Evolutionary conservation across 768 basidiomycete genomes (phyloP).

Genomic region (Mycena metata): DNA sequence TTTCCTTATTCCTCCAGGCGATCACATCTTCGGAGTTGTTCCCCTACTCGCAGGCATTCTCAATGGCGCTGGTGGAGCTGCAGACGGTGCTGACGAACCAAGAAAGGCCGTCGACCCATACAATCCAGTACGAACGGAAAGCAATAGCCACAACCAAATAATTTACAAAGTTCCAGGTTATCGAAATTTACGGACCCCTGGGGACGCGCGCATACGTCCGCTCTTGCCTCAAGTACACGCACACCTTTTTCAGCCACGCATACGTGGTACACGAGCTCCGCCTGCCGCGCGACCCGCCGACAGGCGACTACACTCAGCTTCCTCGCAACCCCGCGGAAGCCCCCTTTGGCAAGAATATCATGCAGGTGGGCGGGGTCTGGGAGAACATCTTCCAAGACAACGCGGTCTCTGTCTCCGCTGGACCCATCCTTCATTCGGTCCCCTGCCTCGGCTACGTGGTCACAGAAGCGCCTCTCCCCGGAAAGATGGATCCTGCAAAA

Average conservation of each 20-base stretch:
- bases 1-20: constrained; percentile 61
- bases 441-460: constrained; percentile 87
- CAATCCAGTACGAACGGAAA: constrained; percentile 49
- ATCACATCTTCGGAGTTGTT: constrained; percentile 84
- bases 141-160: neutral
- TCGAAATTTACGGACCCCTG: constrained; percentile 90
- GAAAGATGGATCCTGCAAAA: constrained; percentile 78
- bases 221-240: constrained; percentile 73
- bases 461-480: constrained; percentile 76
- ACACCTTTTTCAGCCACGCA: constrained; percentile 72
- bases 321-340: constrained; percentile 68
- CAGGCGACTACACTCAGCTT: constrained; percentile 63
- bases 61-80: constrained; percentile 81
- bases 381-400: constrained; percentile 69
- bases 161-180: constrained; percentile 54
- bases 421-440: constrained; percentile 83
- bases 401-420: constrained; percentile 76
- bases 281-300: constrained; percentile 67
- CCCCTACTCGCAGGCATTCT: constrained; percentile 77
- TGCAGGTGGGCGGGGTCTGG: constrained; percentile 74
- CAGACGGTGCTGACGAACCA: constrained; percentile 71
- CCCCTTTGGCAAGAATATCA: constrained; percentile 72
- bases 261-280: constrained; percentile 91
- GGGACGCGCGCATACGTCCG: constrained; percentile 89
- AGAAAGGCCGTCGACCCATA: constrained; percentile 56